These are phyloP conservation scores for Paraglomus occultum DNA, from an alignment of 192 early-diverging fungal species.

Conservation along the genomic window DNA sequence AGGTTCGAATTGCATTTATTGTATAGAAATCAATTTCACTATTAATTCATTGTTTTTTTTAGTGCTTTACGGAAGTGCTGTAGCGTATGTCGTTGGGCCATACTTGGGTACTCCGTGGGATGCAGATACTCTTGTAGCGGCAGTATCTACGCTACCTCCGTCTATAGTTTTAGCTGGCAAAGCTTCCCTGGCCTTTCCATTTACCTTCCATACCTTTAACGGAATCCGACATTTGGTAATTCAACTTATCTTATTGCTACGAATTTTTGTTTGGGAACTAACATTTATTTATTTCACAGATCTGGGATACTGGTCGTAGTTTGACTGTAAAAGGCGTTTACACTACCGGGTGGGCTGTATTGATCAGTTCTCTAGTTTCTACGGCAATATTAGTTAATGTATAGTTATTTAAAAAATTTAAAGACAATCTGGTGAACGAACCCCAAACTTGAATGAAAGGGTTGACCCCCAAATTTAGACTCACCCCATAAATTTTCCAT, in stretches of 20 bases:
- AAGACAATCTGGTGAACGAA: too few species aligned
- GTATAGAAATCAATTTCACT: too few species aligned
- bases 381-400: constrained; percentile 53
- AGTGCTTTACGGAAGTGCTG: constrained; percentile 66
- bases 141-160: constrained; percentile 65
- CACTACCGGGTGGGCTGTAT: constrained; percentile 73
- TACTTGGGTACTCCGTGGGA: constrained; percentile 59
- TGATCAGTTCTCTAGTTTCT: constrained; percentile 61
- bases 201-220: constrained; percentile 83
- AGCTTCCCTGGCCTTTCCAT: constrained; percentile 63
- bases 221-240: constrained; percentile 84
- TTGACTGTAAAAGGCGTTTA: constrained; percentile 81
- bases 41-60: neutral
- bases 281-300: constrained; percentile 32
- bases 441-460: neutral
- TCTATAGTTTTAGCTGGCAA: constrained; percentile 71
- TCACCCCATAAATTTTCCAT: too few species aligned
- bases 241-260: neutral
- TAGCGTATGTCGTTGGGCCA: constrained; percentile 67
- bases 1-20: neutral
- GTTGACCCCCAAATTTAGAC: too few species aligned
- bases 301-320: constrained; percentile 76
- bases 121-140: constrained; percentile 62
- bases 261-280: constrained; percentile 1
- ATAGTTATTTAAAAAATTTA: too few species aligned